Percentiles rank a stretch among this genome's conserved stretches.
Conservation (phyloP, 2,329 filamentous ascomycete species). For the Capronia americana region DNA sequence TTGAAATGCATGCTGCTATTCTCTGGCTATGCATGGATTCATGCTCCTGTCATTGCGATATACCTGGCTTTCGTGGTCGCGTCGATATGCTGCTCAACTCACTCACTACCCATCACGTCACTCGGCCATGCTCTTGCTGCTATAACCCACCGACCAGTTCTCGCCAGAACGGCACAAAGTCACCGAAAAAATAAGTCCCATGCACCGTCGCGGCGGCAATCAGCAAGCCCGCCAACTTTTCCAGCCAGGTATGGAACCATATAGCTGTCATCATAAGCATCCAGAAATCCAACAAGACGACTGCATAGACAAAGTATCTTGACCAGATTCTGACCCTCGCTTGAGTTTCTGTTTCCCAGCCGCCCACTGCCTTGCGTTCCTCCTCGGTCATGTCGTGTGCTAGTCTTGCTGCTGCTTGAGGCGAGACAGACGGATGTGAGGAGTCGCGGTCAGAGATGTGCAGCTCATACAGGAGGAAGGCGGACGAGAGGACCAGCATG, state of each 20-base stretch:
- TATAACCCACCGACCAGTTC: constrained; percentile 53
- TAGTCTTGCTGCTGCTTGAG: constrained; percentile 54
- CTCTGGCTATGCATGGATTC: not conserved
- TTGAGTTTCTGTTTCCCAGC: constrained; percentile 48
- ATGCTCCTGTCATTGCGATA: not conserved
- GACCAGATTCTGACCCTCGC: constrained; percentile 63
- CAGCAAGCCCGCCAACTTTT: constrained; percentile 71
- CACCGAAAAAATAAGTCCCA: constrained; percentile 59
- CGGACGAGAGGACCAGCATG: constrained; percentile 81
- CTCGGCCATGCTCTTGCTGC: not conserved
- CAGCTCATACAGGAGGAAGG: constrained; percentile 84
- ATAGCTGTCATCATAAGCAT: constrained; percentile 99
- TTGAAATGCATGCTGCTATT: not conserved
- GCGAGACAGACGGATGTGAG: constrained; percentile 38
- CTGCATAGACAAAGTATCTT: constrained; percentile 57
- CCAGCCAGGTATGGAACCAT: constrained; percentile 98
- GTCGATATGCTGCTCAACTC: not conserved
- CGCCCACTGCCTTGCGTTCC: constrained; percentile 43
- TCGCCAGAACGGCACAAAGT: constrained; percentile 52
- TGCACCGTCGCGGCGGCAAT: constrained; percentile 58
- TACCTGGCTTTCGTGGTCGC: not conserved
- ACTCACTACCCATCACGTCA: not conserved
- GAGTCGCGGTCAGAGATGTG: constrained; percentile 65
- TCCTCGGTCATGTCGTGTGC: constrained; percentile 52
- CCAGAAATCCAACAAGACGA: constrained; percentile 80